Base-by-base conservation (phyloP, 768 basidiomycete genomes). In the Suillus subaureus region DNA sequence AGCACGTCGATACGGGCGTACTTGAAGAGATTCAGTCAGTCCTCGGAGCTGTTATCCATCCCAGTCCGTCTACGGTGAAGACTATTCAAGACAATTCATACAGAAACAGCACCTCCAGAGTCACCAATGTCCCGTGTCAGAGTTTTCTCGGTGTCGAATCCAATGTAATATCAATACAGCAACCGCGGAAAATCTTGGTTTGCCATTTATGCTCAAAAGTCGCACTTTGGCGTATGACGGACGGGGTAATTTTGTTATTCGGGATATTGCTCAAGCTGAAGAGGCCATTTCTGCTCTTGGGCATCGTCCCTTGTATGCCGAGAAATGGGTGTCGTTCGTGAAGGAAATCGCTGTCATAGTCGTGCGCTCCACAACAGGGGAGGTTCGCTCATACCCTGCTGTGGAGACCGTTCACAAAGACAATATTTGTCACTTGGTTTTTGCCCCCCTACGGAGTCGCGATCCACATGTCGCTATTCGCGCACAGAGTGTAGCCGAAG, bases 321-420 rank as follows among this genome's bases (percentile, higher is more conserved):
- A 99, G 75, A 92, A 90, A 72, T 97, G 94, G 91, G 92, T 96
- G 0, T 87, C 89, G 0, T 99, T 99, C 72, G 78, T 80, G 16
- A 90, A 89, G 70, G 97, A 99, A 76, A 89, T 98, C 40, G 96
- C 97, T 0, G 95, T 99, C 42, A 97, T 99, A 93, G 97, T 99
- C 13, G 96, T 97, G 2, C 88, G 93, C 40, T 88, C 91, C 18
- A 81, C 82, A 7, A 75, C 79, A 18, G 97, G 94, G 4, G 85
- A 92, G 62, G 88, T 96, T 3, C 75, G 78, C 52, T 92, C 92
- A 6, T 99, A 99, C 73, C 95, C 96, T 15, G 88, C 87, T 6
- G 97, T 98, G 16, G 96, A 99, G 79, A 99, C 97, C 0, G 82
- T 98, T 8, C 97, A 99, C 77, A 93, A 92, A 79, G 87, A 97